Evolutionary conservation across 2,329 filamentous ascomycete genomes (phyloP), one percentile per base, ranked within the genome.

Genomic region (Cercospora beticola): DNA sequence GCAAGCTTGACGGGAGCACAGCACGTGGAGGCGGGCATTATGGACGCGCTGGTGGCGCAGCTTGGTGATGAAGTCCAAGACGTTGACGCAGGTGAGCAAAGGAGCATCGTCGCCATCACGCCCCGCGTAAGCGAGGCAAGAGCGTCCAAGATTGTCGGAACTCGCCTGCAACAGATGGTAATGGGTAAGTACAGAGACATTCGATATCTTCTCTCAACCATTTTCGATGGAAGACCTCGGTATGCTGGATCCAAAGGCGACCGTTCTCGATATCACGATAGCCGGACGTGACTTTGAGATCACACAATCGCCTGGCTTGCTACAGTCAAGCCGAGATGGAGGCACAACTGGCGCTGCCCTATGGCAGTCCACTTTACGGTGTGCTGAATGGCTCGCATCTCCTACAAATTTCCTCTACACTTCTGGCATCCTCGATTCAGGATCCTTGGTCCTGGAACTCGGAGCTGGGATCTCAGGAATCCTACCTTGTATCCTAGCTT

Each of bases 391-490:
- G 93, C 85, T 98, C 57, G 84, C 88, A 36, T 84, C 85, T 3
- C 79, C 85, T 1, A 76, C 79, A 31, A 93, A 93, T 78, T 79
- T 88, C 0, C 84, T 97, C 59, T 88, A 89, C 81, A 78, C 80
- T 43, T 74, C 80, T 66, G 81, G 80, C 57, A 75, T 90, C 62
- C 83, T 94, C 7, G 79, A 82, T 26, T 68, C 82, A 0, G 74
- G 82, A 1, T 89, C 91, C 5, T 83, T 83, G 5, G 83, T 94
- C 21, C 83, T 97, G 65, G 95, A 98, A 77, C 87, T 99, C 5
- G 95, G 95, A 54, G 93, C 92, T 78, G 95, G 95, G 64, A 90
- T 97, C 65, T 92, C 93, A 0, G 92, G 90, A 18, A 84, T 98
- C 40, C 87, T 94, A 36, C 92, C 90, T 3, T 83, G 95, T 43